These are phyloP conservation scores for Nicotiana knightiana DNA, from an alignment of 257 asterid species.

Conservation along the genomic window DNA sequence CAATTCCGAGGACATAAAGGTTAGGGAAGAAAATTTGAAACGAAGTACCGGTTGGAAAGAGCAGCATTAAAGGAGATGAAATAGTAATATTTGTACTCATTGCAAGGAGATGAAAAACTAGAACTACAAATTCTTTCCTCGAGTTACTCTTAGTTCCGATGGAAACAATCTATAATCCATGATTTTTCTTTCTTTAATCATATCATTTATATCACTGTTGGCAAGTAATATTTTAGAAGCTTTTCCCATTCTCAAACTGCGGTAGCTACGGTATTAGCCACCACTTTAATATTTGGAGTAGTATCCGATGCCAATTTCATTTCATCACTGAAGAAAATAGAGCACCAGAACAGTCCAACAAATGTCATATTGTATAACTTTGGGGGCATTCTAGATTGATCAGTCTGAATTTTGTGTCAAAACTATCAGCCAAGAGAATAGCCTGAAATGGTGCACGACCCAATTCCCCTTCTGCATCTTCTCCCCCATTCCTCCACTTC, in stretches of 20 bases:
- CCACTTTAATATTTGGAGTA: slow-evolving; percentile 22
- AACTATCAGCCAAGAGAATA: slow-evolving; percentile 82
- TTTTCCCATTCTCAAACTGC: slow-evolving; percentile 55
- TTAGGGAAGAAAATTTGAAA: no score
- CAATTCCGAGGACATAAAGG: no score
- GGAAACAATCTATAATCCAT: no score
- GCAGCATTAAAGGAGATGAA: no score
- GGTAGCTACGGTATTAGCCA: slow-evolving; percentile 14
- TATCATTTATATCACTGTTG: slow-evolving; percentile 37
- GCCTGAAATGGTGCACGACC: slow-evolving; percentile 76
- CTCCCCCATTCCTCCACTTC: slow-evolving; percentile 47
- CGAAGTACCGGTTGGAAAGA: no score
- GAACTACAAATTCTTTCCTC: no score
- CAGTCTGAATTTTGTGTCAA: slow-evolving; percentile 81
- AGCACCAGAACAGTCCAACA: slow-evolving; percentile 75
- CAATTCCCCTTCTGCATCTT: slow-evolving; percentile 61
- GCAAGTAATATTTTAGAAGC: slow-evolving; percentile 68
- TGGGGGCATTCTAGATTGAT: slow-evolving; percentile 89
- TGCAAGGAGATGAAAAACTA: no score
- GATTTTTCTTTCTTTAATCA: no score
- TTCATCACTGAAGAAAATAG: slow-evolving; percentile 86
- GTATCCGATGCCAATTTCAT: slow-evolving; percentile 64
- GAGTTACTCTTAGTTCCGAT: no score
- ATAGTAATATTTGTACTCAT: no score
- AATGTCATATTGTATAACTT: slow-evolving; percentile 63